Percentiles rank a stretch among this genome's conserved stretches.
Conservation (phyloP, 768 basidiomycete species). For the Porphyrellus cyaneotinctus region DNA sequence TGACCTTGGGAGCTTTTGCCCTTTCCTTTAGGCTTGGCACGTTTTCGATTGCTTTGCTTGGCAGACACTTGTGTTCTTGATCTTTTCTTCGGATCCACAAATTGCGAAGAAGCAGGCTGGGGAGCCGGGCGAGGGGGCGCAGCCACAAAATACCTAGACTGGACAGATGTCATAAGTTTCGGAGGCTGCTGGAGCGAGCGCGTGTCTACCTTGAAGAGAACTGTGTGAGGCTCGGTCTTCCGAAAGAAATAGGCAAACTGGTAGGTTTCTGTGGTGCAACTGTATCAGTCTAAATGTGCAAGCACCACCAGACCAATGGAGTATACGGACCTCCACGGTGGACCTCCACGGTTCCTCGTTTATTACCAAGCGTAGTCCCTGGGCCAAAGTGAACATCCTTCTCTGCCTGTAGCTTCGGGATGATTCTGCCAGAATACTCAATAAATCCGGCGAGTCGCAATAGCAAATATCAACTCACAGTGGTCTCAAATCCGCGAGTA, state of each 20-base stretch:
- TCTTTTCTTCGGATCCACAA: constrained; percentile 15
- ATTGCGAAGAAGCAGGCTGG: constrained; percentile 7
- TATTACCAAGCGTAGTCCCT: constrained; percentile 41
- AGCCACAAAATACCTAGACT: constrained; percentile 43
- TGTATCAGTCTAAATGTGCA: constrained; percentile 4
- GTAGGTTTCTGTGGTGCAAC: constrained; percentile 57
- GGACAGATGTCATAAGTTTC: not conserved
- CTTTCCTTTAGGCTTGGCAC: constrained; percentile 40
- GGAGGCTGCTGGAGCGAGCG: not conserved
- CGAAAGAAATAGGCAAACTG: constrained; percentile 91
- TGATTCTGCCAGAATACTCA: constrained; percentile 43
- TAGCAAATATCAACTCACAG: constrained; percentile 39
- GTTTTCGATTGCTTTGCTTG: constrained; percentile 26
- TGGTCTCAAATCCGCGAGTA: constrained; percentile 74
- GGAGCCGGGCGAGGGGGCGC: constrained; percentile 24
- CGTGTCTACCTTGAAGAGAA: constrained; percentile 70
- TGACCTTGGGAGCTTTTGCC: constrained; percentile 24
- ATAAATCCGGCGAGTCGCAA: not conserved
- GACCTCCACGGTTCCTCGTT: constrained; percentile 75
- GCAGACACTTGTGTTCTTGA: constrained; percentile 12
- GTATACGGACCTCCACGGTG: constrained; percentile 66
- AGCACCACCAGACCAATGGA: not conserved
- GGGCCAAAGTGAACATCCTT: constrained; percentile 41
- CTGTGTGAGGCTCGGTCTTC: constrained; percentile 74
- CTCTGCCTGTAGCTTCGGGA: constrained; percentile 64